A percentile compares a stretch with the other conserved stretches of the same genome.
Conservation (phyloP, 2,329 filamentous ascomycete species). For the Aspergillus udagawae region DNA sequence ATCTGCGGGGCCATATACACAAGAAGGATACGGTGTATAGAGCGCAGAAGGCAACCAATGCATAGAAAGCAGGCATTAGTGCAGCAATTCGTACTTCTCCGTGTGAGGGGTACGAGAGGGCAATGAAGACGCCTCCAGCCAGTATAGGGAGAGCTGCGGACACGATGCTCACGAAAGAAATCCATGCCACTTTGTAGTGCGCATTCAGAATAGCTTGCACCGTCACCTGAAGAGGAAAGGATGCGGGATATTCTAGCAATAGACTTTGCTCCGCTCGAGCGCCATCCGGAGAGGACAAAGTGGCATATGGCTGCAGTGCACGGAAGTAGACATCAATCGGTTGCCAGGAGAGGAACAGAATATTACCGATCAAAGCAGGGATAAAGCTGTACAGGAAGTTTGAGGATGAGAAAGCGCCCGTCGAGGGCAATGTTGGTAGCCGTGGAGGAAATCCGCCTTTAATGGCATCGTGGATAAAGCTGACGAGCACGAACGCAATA, state of each 20-base stretch:
- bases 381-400: slow-evolving; percentile 80
- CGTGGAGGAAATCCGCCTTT: slow-evolving; percentile 67
- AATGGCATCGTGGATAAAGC: slow-evolving; percentile 68
- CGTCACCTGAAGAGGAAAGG: slow-evolving; percentile 51
- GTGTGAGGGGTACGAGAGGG: slow-evolving; percentile 50
- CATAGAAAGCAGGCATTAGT: slow-evolving; percentile 67
- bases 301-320: slow-evolving; percentile 55
- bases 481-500: slow-evolving; percentile 69
- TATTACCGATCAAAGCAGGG: slow-evolving; percentile 54
- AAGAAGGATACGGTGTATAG: slow-evolving; percentile 65
- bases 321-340: slow-evolving; percentile 59
- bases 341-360: slow-evolving; percentile 58
- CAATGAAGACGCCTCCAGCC: slow-evolving; percentile 60
- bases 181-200: slow-evolving; percentile 56
- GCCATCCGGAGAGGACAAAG: slow-evolving; percentile 50
- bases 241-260: slow-evolving; percentile 54
- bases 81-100: slow-evolving; percentile 60
- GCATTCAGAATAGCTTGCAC: slow-evolving; percentile 50
- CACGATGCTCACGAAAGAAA: slow-evolving; percentile 52
- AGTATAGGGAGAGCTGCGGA: slow-evolving; percentile 55
- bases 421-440: slow-evolving; percentile 57
- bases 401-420: slow-evolving; percentile 71
- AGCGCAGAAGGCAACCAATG: slow-evolving; percentile 67
- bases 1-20: slow-evolving; percentile 58
- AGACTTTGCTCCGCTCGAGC: slow-evolving; percentile 53